A percentile compares a stretch with the other conserved stretches of the same genome.
Evolutionary conservation across 208 protist species (phyloP).

Genomic region (Leishmania amazonensis): DNA sequence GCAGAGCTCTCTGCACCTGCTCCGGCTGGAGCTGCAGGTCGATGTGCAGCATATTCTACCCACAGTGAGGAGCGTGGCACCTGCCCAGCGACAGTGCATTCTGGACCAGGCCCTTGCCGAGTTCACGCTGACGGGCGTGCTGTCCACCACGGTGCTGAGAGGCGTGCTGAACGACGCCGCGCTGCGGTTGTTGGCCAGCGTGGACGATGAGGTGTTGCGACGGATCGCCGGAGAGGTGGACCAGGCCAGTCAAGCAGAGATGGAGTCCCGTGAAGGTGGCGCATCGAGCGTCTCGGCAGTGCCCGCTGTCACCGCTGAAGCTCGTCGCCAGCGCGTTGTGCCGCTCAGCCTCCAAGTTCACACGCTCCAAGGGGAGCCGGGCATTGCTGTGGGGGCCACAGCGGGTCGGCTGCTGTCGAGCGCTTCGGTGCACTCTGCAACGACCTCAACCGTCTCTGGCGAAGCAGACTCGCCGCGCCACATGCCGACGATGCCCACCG

Average conservation of each 20-base stretch:
- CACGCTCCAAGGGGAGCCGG: conserved; percentile 15
- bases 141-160: conserved; percentile 26
- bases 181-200: conserved; percentile 32
- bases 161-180: conserved; percentile 34
- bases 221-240: conserved; percentile 22
- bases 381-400: neutral
- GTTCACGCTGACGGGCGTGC: conserved; percentile 24
- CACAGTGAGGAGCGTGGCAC: conserved; percentile 17
- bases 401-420: neutral
- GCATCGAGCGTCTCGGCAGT: neutral
- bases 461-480: conserved; percentile 15
- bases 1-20: conserved; percentile 22
- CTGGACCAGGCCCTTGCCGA: conserved; percentile 22
- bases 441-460: conserved; percentile 10
- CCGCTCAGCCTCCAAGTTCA: conserved; percentile 33
- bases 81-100: conserved; percentile 14
- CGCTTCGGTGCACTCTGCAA: conserved; percentile 7
- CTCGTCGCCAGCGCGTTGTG: conserved; percentile 2
- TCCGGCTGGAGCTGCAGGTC: conserved; percentile 21
- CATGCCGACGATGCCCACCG: neutral
- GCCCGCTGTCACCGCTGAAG: neutral
- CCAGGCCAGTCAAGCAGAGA: neutral
- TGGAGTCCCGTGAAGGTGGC: neutral
- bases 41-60: conserved; percentile 23
- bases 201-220: conserved; percentile 23